Conservation (phyloP, 352 stramenopile species). For the Pythium biforme region DNA sequence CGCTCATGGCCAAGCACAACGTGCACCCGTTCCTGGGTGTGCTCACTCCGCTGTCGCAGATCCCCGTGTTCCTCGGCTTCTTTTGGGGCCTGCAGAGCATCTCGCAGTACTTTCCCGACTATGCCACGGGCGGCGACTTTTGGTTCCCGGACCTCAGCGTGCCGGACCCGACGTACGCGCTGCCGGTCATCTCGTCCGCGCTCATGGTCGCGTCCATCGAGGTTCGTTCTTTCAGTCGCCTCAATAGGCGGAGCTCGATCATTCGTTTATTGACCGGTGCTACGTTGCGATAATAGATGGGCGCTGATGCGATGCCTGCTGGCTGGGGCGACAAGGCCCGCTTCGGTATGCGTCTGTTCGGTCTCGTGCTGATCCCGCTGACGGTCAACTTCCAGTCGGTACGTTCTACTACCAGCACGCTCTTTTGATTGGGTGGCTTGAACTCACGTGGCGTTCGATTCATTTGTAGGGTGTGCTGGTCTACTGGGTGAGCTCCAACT, state of each 20-base stretch:
- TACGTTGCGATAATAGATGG: conserved; percentile 34
- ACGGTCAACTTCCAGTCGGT: conserved; percentile 85
- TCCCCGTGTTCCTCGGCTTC: conserved; percentile 83
- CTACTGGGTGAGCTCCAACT: conserved; percentile 87
- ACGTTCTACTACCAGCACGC: conserved; percentile 1
- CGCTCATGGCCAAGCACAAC: conserved; percentile 80
- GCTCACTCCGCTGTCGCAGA: conserved; percentile 65
- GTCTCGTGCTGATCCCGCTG: conserved; percentile 67
- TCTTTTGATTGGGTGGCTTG: background rate
- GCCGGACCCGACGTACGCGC: conserved; percentile 64
- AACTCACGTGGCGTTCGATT: background rate
- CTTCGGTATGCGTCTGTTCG: conserved; percentile 76
- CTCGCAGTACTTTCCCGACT: conserved; percentile 79
- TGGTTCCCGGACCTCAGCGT: conserved; percentile 83
- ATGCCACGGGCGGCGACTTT: conserved; percentile 65
- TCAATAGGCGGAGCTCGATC: too few species aligned
- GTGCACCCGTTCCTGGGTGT: conserved; percentile 78
- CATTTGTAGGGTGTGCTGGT: conserved; percentile 72
- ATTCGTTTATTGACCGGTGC: background rate
- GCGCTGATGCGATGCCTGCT: conserved; percentile 54
- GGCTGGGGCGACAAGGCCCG: conserved; percentile 75
- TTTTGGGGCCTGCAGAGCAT: conserved; percentile 84
- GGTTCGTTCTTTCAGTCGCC: conserved; percentile 8
- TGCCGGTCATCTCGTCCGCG: conserved; percentile 80
- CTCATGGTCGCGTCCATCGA: conserved; percentile 80